Percentiles rank a stretch among this genome's conserved stretches.
Evolutionary conservation across 2,329 filamentous ascomycete genomes (phyloP).

Genomic region (Aureobasidium sp.): DNA sequence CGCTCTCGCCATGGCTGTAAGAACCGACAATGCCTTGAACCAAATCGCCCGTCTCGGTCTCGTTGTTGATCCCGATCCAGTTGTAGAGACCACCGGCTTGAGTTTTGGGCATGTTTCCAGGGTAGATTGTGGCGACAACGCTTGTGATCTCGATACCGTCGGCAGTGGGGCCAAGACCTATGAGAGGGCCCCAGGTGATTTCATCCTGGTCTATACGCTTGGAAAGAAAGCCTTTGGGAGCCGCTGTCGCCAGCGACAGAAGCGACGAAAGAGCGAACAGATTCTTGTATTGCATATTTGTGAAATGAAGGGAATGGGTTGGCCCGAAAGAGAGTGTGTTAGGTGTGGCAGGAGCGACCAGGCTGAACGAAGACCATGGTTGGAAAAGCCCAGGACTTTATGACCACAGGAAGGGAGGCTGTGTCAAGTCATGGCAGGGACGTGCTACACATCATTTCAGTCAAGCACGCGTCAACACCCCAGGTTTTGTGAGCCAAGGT

Average conservation of each 20-base stretch:
- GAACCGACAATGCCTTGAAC: conserved; percentile 17
- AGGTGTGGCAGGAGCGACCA: neutral
- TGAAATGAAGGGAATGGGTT: neutral
- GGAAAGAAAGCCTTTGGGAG: neutral
- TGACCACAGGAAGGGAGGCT: neutral
- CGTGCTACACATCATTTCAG: neutral
- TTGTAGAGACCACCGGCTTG: conserved; percentile 21
- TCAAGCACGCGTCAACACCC: neutral
- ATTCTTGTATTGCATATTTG: neutral
- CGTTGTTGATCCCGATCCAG: conserved; percentile 23
- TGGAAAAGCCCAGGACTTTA: neutral
- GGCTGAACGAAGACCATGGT: neutral
- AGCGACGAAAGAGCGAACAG: neutral
- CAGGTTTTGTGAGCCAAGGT: neutral
- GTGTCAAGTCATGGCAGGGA: neutral
- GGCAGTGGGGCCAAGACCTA: conserved; percentile 19
- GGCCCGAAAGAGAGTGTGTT: neutral
- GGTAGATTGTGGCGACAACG: conserved; percentile 21
- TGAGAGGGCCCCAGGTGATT: conserved; percentile 20
- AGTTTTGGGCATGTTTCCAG: conserved; percentile 19
- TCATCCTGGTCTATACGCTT: neutral
- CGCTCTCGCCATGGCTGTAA: conserved; percentile 19
- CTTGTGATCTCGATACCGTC: conserved; percentile 18
- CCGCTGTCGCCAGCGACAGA: conserved; percentile 4
- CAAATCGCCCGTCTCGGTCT: conserved; percentile 19